phyloP scores from a whole-genome alignment of 345 rosid genomes.

The Erysimum cheiranthoides region DNA sequence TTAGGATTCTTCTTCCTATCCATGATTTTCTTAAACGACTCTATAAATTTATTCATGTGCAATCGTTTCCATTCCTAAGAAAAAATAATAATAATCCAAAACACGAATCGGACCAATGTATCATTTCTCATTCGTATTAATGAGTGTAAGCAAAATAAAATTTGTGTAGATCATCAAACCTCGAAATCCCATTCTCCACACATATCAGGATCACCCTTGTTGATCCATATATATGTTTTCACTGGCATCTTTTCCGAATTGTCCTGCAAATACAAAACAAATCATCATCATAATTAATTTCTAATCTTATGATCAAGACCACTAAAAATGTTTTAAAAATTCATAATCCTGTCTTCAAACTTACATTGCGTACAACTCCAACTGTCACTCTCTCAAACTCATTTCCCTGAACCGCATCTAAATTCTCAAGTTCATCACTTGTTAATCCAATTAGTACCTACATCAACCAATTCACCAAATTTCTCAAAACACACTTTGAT shows the following conservation, averaged over 20 bases:
- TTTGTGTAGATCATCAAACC: slow-evolving; percentile 46
- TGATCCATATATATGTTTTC: slow-evolving; percentile 70
- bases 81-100: neutral
- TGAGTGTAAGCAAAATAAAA: neutral
- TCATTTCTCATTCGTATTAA: neutral
- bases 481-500: neutral
- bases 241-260: slow-evolving; percentile 56
- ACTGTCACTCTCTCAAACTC: slow-evolving; percentile 69
- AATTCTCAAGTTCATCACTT: slow-evolving; percentile 57
- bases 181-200: slow-evolving; percentile 91
- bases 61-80: slow-evolving; percentile 68
- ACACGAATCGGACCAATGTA: neutral
- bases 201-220: slow-evolving; percentile 65
- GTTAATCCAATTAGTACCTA: slow-evolving; percentile 80
- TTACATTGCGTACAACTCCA: slow-evolving; percentile 58
- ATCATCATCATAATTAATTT: neutral
- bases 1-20: slow-evolving; percentile 69
- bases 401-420: slow-evolving; percentile 73
- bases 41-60: slow-evolving; percentile 61
- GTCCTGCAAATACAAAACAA: slow-evolving; percentile 52
- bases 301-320: neutral
- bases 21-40: slow-evolving; percentile 58
- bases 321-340: neutral
- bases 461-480: slow-evolving; percentile 14
- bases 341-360: slow-evolving; percentile 15